Percentiles rank a stretch among this genome's conserved stretches.
Conservation (phyloP, 2,329 filamentous ascomycete species). For the Scleromitrula shiraiana region DNA sequence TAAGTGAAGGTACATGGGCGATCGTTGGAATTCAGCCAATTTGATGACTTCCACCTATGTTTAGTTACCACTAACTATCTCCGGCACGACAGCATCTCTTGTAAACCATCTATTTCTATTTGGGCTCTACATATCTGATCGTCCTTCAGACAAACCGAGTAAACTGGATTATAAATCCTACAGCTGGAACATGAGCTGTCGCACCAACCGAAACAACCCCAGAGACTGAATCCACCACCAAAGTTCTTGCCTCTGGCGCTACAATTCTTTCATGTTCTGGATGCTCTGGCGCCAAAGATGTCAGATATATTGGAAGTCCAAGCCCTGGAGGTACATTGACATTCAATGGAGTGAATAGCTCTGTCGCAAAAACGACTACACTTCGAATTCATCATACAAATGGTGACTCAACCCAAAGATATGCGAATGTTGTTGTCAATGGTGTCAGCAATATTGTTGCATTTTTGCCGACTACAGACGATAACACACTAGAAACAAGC, state of each 20-base stretch:
- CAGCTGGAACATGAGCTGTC: conserved; percentile 36
- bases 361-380: conserved; percentile 39
- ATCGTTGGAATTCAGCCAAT: conserved; percentile 56
- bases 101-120: no score
- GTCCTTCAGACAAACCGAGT: conserved; percentile 38
- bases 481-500: conserved; percentile 38
- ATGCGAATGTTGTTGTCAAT: conserved; percentile 49
- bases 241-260: conserved; percentile 38
- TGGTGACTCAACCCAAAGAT: conserved; percentile 44
- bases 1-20: conserved; percentile 51
- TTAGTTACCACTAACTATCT: conserved; percentile 52
- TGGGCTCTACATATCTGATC: no score
- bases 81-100: conserved; percentile 43
- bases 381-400: conserved; percentile 49
- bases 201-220: conserved; percentile 39
- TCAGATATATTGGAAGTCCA: conserved; percentile 47
- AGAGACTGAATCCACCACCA: conserved; percentile 42
- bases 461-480: conserved; percentile 43
- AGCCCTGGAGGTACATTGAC: conserved; percentile 37
- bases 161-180: conserved; percentile 45
- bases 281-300: conserved; percentile 42
- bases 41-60: conserved; percentile 54
- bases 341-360: conserved; percentile 39
- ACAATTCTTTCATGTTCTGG: conserved; percentile 38
- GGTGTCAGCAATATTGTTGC: conserved; percentile 42